Percentiles rank a stretch among this genome's conserved stretches.
Evolutionary conservation across 73 alveolate genomes (phyloP).

Genomic region (Tetrahymena borealis): DNA sequence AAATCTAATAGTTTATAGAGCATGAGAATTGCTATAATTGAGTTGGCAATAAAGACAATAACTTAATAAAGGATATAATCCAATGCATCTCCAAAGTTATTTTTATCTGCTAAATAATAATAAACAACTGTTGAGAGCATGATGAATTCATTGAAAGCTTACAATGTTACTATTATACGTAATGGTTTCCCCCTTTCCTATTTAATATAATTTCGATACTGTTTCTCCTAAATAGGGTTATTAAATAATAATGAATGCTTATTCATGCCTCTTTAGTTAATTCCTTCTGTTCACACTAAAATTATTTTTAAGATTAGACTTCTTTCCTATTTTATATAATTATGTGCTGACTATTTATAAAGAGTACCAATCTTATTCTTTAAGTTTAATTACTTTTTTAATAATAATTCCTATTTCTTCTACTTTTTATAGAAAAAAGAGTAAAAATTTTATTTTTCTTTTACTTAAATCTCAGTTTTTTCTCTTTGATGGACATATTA

Average conservation of each 20-base stretch:
- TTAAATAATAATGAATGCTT: neutral
- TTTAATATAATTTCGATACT: neutral
- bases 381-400: too few relatives aligned
- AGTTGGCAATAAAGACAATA: neutral
- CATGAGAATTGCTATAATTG: neutral
- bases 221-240: neutral
- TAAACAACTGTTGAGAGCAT: neutral
- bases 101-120: neutral
- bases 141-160: neutral
- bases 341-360: too few relatives aligned
- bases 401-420: too few relatives aligned
- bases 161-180: neutral
- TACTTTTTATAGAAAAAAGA: too few relatives aligned
- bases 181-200: neutral
- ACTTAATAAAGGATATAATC: neutral
- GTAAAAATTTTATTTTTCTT: too few relatives aligned
- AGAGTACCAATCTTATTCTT: too few relatives aligned
- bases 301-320: too few relatives aligned
- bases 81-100: neutral
- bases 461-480: too few relatives aligned
- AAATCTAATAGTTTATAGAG: neutral
- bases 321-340: too few relatives aligned
- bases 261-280: neutral
- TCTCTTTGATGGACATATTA: too few relatives aligned
- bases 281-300: neutral